Percentiles rank a stretch among this genome's conserved stretches.
phyloP scores from a whole-genome alignment of 2,329 filamentous ascomycete species.

The Neofusicoccum kwambonambiense region DNA sequence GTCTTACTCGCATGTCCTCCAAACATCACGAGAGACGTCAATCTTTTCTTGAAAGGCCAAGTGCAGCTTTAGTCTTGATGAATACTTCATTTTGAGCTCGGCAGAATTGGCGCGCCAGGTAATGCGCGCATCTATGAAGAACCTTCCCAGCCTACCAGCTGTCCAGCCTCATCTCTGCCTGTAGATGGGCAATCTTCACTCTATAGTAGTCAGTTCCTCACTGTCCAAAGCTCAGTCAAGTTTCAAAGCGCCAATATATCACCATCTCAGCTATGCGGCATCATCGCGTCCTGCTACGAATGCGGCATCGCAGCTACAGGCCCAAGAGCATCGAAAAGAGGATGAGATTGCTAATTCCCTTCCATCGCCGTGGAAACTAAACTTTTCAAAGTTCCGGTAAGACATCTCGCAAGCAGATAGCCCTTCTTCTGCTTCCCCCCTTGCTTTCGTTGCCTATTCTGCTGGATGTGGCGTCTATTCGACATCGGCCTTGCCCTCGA shows the following conservation, averaged over 20 bases:
- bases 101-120: no score
- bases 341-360: conserved; percentile 16
- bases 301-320: not conserved
- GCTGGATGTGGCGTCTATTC: conserved; percentile 58
- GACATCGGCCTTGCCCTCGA: conserved; percentile 83
- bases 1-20: not conserved
- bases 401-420: conserved; percentile 7
- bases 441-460: not conserved
- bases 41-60: no score
- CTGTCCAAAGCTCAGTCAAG: no score
- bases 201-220: no score
- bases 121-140: no score
- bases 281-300: not conserved
- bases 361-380: conserved; percentile 13
- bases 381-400: conserved; percentile 13
- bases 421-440: not conserved
- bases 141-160: no score
- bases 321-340: conserved; percentile 13
- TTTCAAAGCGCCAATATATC: not conserved
- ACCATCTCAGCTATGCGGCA: not conserved
- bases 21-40: not conserved
- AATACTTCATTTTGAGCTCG: no score
- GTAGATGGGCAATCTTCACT: no score
- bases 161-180: no score
- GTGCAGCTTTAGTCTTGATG: no score